Percentiles rank a stretch among this genome's conserved stretches.
These are phyloP conservation scores for Melastoma candidum DNA, from an alignment of 441 rosid genomes.

Conservation along the genomic window DNA sequence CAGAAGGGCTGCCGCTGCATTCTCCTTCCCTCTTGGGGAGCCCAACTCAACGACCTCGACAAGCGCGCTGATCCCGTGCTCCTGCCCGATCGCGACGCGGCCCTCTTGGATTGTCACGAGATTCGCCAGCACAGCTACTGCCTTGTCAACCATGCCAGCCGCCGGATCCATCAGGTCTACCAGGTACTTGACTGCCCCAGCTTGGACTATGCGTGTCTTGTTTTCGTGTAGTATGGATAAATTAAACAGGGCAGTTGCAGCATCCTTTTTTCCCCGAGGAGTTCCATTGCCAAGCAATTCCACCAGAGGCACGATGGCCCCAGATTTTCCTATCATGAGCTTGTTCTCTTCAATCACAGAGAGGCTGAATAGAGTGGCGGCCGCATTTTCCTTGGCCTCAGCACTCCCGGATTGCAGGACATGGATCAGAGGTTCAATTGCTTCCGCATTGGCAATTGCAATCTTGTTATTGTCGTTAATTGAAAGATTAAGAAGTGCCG, in stretches of 20 bases:
- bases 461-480: constrained; percentile 73
- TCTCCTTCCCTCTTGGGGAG: constrained; percentile 85
- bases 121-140: constrained; percentile 86
- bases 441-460: constrained; percentile 57
- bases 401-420: constrained; percentile 67
- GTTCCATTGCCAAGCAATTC: constrained; percentile 73
- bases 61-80: constrained; percentile 64
- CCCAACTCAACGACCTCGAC: constrained; percentile 95
- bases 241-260: constrained; percentile 80
- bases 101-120: constrained; percentile 78
- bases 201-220: constrained; percentile 60
- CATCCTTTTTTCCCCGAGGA: constrained; percentile 81
- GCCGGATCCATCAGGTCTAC: constrained; percentile 89
- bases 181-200: constrained; percentile 75
- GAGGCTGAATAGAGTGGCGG: constrained; percentile 81
- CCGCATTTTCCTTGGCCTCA: constrained; percentile 81
- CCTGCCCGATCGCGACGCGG: constrained; percentile 64
- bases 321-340: constrained; percentile 68
- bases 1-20: constrained; percentile 88
- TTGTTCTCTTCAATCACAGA: constrained; percentile 79
- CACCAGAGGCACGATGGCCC: constrained; percentile 78
- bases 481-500: constrained; percentile 84
- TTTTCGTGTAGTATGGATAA: constrained; percentile 75
- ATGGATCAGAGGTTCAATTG: constrained; percentile 67
- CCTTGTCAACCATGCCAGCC: constrained; percentile 91